Evolutionary conservation across 352 stramenopile genomes (phyloP), one percentile per base, ranked within the genome.

Genomic region (Phytophthora palmivora): DNA sequence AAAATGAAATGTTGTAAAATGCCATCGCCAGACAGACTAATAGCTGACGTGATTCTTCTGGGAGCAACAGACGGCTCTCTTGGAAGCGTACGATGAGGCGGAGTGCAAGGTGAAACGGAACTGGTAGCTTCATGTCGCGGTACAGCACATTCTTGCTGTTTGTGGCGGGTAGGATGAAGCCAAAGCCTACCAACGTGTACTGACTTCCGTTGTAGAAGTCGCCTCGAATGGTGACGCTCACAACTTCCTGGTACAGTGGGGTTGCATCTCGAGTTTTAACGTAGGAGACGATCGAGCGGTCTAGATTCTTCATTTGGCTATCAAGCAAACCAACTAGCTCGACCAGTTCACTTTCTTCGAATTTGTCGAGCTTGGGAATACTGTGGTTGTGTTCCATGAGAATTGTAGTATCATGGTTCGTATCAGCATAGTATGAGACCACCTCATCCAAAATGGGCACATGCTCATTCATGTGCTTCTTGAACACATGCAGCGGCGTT

Each of bases 81-180:
- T 89, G 78, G 32, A 88, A 72, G 0, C 80, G 79, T 24, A 85
- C 63, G 14, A 89, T 28, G 5, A 88, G 42, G 18, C 82, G 76
- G 24, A 89, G 36, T 0, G 70, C 44, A 21, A 92, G 58, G 34
- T 92, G 82, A 36, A 89, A 84, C 26, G 74, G 72, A 24, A 79
- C 67, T 0, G 82, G 82, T 0, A 76, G 52, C 43, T 78, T 83
- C 70, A 84, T 70, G 53, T 89, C 72, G 9, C 59, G 78, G 41
- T 82, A 85, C 24, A 81, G 43, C 22, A 88, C 82, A 47, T 89
- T 87, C 16, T 66, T 33, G 19, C 69, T 28, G 63, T 92, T 92
- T 22, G 79, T 88, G 16, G 75, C 67, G 0, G 68, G 77, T 8
- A 88, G 39, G 6, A 87, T 37, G 50, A 82, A 88, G 28, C 82